These are phyloP conservation scores for Coemansia sp. DNA, from an alignment of 192 early-diverging fungal genomes.

Conservation along the genomic window DNA sequence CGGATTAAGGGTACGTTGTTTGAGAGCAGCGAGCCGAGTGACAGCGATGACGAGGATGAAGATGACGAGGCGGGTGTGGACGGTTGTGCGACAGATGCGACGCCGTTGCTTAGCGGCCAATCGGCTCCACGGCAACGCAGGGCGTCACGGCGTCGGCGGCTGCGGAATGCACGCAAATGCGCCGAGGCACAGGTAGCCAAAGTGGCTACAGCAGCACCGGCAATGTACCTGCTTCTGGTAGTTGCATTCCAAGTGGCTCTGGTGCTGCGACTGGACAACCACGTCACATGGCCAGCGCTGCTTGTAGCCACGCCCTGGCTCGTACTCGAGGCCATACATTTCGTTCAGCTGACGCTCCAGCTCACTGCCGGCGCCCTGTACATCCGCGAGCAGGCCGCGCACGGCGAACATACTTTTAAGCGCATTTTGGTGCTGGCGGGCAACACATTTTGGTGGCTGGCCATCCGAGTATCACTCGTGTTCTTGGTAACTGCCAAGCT, in stretches of 20 bases:
- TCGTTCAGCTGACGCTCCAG: conserved; percentile 51
- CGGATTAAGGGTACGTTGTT: conserved; percentile 17
- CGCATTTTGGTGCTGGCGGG: conserved; percentile 38
- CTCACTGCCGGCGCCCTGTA: conserved; percentile 18
- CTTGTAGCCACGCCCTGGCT: conserved; percentile 83
- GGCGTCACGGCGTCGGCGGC: conserved; percentile 6
- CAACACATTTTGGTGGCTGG: conserved; percentile 65
- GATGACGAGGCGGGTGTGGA: conserved; percentile 32
- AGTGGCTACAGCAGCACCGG: conserved; percentile 29
- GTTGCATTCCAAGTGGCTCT: conserved; percentile 77
- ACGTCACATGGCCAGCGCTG: conserved; percentile 60
- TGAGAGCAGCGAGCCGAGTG: conserved; percentile 7
- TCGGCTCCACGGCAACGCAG: neutral
- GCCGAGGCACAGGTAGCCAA: conserved; percentile 15
- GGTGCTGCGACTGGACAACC: conserved; percentile 68
- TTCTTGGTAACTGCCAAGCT: conserved; percentile 69
- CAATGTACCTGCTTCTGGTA: conserved; percentile 58
- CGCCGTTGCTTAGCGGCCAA: conserved; percentile 16
- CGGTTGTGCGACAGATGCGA: conserved; percentile 20
- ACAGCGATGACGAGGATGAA: conserved; percentile 10
- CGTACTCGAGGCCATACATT: conserved; percentile 70
- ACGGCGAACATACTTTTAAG: conserved; percentile 4
- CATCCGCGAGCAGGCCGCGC: neutral
- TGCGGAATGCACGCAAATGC: conserved; percentile 15
- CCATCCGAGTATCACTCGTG: conserved; percentile 64